Percentiles rank a stretch among this genome's conserved stretches.
These are phyloP conservation scores for Alternaria atra DNA, from an alignment of 2,329 filamentous ascomycete genomes.

Conservation along the genomic window DNA sequence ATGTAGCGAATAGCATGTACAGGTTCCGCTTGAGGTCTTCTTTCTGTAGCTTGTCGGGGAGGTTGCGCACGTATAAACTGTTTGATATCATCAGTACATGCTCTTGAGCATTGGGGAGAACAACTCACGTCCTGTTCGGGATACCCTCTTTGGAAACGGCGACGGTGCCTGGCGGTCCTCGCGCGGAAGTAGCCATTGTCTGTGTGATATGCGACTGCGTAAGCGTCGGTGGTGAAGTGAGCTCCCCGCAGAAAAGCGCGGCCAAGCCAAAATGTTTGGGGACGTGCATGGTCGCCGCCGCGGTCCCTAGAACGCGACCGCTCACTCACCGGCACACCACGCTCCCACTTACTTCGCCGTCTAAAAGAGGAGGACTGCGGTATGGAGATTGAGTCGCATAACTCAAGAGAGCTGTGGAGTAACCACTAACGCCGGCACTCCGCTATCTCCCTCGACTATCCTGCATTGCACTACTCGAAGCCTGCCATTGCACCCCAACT, in stretches of 20 bases:
- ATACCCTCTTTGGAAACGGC: constrained; percentile 27
- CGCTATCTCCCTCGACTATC: neutral
- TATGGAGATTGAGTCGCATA: constrained; percentile 9
- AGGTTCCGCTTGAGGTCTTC: constrained; percentile 83
- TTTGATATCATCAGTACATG: constrained; percentile 25
- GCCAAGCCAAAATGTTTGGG: constrained; percentile 27
- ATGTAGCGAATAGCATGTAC: constrained; percentile 93
- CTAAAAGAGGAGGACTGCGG: constrained; percentile 11
- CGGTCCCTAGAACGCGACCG: constrained; percentile 2
- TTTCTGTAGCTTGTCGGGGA: constrained; percentile 91
- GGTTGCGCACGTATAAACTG: constrained; percentile 88
- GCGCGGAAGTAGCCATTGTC: constrained; percentile 38
- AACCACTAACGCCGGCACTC: neutral
- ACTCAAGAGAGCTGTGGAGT: neutral
- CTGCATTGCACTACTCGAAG: neutral
- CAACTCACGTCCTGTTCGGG: constrained; percentile 48
- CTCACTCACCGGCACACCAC: neutral
- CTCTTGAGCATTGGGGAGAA: neutral
- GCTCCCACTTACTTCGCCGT: neutral
- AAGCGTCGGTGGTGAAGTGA: constrained; percentile 23
- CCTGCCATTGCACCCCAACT: neutral
- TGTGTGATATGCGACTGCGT: constrained; percentile 12
- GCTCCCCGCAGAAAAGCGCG: constrained; percentile 40
- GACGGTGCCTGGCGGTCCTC: constrained; percentile 36
- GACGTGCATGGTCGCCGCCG: constrained; percentile 19